Evolutionary conservation across 2,329 filamentous ascomycete species (phyloP), one percentile per base, ranked within the genome.

Genomic region (Aspergillus neoniger): DNA sequence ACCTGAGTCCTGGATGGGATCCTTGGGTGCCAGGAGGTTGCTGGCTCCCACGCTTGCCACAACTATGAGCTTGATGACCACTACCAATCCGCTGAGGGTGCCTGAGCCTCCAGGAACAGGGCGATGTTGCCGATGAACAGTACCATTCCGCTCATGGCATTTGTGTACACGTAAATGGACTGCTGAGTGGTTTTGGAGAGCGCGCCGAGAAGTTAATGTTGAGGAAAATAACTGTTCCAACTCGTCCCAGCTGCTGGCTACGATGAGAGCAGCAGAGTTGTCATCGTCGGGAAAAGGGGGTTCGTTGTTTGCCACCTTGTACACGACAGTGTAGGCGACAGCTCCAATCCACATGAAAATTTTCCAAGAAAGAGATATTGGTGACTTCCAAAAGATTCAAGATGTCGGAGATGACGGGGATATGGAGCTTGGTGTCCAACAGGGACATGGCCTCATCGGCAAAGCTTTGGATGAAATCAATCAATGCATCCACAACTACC

Each of bases 391-490:
- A 25, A 0, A 25, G 28, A 28, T 56, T 61, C 10, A 63, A 52
- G 23, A 61, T 58, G 2, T 58, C 58, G 4, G 61, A 61, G 12
- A 63, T 59, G 2, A 63, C 41, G 2, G 61, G 58, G 21, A 61
- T 61, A 23, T 63, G 61, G 19, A 63, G 48, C 12, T 63, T 63
- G 0, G 55, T 47, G 6, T 63, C 58, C 2, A 63, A n/a, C 2
- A 63, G 28, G 14, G 2, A 8, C 21, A 59, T 14, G 9, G 55
- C 61, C 4, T 58, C n/a, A 6, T 28, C 7, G 3, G 58, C 51
- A 1, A 63, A 3, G 9, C 6, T 21, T 9, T 32, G 12, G 5
- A 63, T 39, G 10, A 63, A 38, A 21, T 56, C 23, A 5, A 63
- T 7, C 12, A 63, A 7, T 5, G 55, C 39, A n/a, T 61, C 58